A percentile compares a stretch with the other conserved stretches of the same genome.
These are phyloP conservation scores for Catharanthus roseus DNA, from an alignment of 257 asterid genomes.

Conservation along the genomic window DNA sequence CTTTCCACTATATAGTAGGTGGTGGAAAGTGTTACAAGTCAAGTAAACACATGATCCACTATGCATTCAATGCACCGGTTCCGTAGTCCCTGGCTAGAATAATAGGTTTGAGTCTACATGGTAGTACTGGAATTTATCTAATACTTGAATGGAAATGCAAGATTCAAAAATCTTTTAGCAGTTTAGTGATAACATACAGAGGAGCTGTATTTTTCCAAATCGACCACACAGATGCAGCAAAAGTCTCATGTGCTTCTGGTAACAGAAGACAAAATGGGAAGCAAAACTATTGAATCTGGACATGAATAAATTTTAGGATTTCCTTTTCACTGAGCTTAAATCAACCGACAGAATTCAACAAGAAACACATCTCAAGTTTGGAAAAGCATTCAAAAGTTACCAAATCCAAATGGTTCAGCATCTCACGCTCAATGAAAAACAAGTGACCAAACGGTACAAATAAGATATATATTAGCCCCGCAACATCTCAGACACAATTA, in stretches of 20 bases:
- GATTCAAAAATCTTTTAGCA: not conserved
- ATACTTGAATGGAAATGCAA: not conserved
- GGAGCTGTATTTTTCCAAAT: not conserved
- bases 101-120: not conserved
- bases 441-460: too few relatives aligned
- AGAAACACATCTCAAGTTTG: conserved; percentile 5
- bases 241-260: not conserved
- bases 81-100: not conserved
- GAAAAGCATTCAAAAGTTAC: conserved; percentile 2
- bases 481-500: too few relatives aligned
- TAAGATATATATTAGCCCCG: too few relatives aligned
- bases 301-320: not conserved
- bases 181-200: not conserved
- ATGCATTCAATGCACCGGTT: not conserved
- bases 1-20: not conserved
- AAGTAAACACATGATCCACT: not conserved
- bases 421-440: too few relatives aligned
- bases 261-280: not conserved
- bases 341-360: not conserved
- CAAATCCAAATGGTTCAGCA: not conserved
- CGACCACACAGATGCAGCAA: not conserved
- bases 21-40: not conserved
- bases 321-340: not conserved
- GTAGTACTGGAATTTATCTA: not conserved
- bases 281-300: not conserved